phyloP scores from a whole-genome alignment of 257 asterid genomes.

The Perilla frutescens region DNA sequence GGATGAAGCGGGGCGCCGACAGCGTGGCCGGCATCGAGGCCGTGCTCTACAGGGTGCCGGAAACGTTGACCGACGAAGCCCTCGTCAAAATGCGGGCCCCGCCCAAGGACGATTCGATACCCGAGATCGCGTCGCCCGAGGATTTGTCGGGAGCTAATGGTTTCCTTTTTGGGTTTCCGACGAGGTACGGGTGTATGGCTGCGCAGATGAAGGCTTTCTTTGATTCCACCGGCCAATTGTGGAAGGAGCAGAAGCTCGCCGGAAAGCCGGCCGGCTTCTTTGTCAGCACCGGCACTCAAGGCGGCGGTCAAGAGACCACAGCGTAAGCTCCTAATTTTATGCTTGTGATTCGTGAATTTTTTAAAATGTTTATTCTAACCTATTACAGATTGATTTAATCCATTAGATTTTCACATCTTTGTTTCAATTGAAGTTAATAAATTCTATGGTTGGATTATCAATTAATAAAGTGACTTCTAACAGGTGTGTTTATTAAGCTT shows the following conservation, averaged over 20 bases:
- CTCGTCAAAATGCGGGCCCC: constrained; percentile 80
- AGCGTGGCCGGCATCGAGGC: constrained; percentile 76
- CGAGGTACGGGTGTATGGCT: constrained; percentile 93
- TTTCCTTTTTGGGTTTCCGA: constrained; percentile 88
- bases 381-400: background rate
- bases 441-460: background rate
- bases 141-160: constrained; percentile 80
- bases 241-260: constrained; percentile 91
- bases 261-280: constrained; percentile 98
- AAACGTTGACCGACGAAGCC: constrained; percentile 68
- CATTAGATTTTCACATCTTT: background rate
- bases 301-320: constrained; percentile 99
- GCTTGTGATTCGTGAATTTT: too few species aligned
- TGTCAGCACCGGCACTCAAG: constrained; percentile 99
- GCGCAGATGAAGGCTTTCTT: constrained; percentile 98
- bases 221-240: constrained; percentile 82
- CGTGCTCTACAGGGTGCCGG: constrained; percentile 77
- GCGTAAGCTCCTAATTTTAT: constrained; percentile 64
- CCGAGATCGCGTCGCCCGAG: constrained; percentile 60
- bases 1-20: constrained; percentile 86
- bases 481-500: background rate
- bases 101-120: constrained; percentile 69
- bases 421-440: background rate
- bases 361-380: too few species aligned
- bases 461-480: background rate